Conservation (phyloP, 192 early-diverging fungal species). For the Thoreauomyces humboldtii region DNA sequence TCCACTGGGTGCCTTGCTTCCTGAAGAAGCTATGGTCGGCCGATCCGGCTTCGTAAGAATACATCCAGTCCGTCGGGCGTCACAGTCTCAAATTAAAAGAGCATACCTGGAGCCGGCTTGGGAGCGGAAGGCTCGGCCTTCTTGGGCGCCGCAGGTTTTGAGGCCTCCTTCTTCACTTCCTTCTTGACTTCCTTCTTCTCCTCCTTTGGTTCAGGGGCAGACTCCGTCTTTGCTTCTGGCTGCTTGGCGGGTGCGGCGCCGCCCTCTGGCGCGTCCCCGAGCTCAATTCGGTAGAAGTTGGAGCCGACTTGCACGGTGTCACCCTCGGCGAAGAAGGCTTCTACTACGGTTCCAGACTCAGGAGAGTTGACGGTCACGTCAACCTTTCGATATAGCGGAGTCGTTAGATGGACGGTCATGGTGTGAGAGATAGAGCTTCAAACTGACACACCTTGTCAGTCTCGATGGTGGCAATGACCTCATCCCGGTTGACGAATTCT, state of each 20-base stretch:
- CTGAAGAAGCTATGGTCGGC: too few relatives aligned
- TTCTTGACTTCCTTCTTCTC: slow-evolving; percentile 18
- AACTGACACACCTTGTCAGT: slow-evolving; percentile 96
- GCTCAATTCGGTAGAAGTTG: slow-evolving; percentile 91
- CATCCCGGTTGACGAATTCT: slow-evolving; percentile 91
- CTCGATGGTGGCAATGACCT: slow-evolving; percentile 95
- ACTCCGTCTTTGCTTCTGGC: slow-evolving; percentile 8
- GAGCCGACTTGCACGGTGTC: slow-evolving; percentile 87
- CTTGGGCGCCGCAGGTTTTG: slow-evolving; percentile 25
- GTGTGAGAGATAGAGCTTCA: too few relatives aligned
- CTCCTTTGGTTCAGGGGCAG: slow-evolving; percentile 10
- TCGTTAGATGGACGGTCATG: slow-evolving; percentile 3
- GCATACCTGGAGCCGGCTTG: slow-evolving; percentile 28
- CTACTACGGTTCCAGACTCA: slow-evolving; percentile 82
- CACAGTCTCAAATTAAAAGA: too few relatives aligned
- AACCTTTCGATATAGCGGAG: too few relatives aligned
- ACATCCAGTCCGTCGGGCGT: too few relatives aligned
- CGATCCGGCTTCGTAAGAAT: too few relatives aligned
- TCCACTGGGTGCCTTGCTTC: not conserved
- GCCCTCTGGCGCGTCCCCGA: slow-evolving; percentile 61
- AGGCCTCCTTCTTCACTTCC: slow-evolving; percentile 13
- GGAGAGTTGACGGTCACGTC: slow-evolving; percentile 98
- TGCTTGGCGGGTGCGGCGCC: slow-evolving; percentile 19
- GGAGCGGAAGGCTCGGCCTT: slow-evolving; percentile 36
- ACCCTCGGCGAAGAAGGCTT: slow-evolving; percentile 79